phyloP scores from a whole-genome alignment of 176 grass and related monocot genomes.

The Guadua angustifolia region DNA sequence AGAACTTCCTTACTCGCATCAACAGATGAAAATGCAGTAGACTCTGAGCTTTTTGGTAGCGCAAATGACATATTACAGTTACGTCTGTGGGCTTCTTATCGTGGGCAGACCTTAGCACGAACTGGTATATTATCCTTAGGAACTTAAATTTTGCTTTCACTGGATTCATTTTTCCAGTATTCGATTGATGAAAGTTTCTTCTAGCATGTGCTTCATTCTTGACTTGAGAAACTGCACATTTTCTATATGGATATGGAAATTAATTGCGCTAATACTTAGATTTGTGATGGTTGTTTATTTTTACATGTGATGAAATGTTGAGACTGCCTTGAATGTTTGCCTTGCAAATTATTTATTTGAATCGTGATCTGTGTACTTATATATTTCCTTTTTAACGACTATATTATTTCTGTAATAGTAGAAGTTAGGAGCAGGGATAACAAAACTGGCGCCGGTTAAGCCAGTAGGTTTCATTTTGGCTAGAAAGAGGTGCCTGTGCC shows the following conservation, averaged over 20 bases:
- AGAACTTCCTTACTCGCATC: slow-evolving; percentile 88
- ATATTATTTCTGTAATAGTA: neutral
- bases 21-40: slow-evolving; percentile 78
- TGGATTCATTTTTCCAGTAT: neutral
- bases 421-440: neutral
- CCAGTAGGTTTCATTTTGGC: too few species aligned
- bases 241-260: neutral
- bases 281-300: neutral
- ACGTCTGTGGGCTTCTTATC: slow-evolving; percentile 92
- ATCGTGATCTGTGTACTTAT: neutral
- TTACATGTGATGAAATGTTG: neutral
- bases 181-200: neutral
- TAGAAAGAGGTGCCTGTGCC: too few species aligned
- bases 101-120: slow-evolving; percentile 92
- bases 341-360: neutral
- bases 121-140: slow-evolving; percentile 61
- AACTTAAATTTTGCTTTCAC: slow-evolving; percentile 20
- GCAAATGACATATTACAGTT: slow-evolving; percentile 74
- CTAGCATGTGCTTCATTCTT: slow-evolving; percentile 9
- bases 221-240: neutral
- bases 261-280: neutral
- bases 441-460: too few species aligned
- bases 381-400: neutral
- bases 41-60: slow-evolving; percentile 75
- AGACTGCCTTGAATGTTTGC: neutral